Evolutionary conservation across 2,329 filamentous ascomycete genomes (phyloP), one percentile per base, ranked within the genome.

Genomic region (Teratosphaeria destructans): DNA sequence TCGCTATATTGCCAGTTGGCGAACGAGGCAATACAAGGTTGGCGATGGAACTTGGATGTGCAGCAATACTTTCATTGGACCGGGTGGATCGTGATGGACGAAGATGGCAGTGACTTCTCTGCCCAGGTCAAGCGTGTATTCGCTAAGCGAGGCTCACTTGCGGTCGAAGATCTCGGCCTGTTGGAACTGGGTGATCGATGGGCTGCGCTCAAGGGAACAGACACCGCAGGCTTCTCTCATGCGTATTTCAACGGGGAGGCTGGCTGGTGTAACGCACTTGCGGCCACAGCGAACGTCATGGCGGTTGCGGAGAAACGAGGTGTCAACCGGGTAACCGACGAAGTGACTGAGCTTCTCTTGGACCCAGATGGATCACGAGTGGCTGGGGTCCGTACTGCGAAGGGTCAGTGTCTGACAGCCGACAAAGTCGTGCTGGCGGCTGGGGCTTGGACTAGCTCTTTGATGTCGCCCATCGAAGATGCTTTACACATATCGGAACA

Each of bases 61-160:
- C 62, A 68, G 34, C 60, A 59, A 2, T 80, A 78, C 57, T 87
- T 85, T 66, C 81, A 86, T 67, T 78, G 82, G 67, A 82, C 79
- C 0, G 84, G 85, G 0, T 81, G 85, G 73, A 78, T 77, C 72
- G 79, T 83, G 68, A 80, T 78, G 63, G 76, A 81, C 55, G 76
- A 74, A 23, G 12, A 56, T 12, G 27, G 54, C 27, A 39, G 27
- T 43, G 73, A 69, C 19, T 37, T 56, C 23, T 23, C 29, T 37
- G 29, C 10, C 5, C 27, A 34, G 3, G 34, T 56, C 5, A 34
- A 34, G 16, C 19, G 32, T 10, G 27, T 56, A 7, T 56, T 56
- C 27, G 32, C 23, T 14, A 5, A 26, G 12, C 14, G 52, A 27
- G 52, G 52, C 23, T 43, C 37, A 3, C 37, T 43, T n/a, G 37